Evolutionary conservation across 1,284 basidiomycete species (phyloP), one percentile per base, ranked within the genome.

Genomic region (Athelia psychrophila): DNA sequence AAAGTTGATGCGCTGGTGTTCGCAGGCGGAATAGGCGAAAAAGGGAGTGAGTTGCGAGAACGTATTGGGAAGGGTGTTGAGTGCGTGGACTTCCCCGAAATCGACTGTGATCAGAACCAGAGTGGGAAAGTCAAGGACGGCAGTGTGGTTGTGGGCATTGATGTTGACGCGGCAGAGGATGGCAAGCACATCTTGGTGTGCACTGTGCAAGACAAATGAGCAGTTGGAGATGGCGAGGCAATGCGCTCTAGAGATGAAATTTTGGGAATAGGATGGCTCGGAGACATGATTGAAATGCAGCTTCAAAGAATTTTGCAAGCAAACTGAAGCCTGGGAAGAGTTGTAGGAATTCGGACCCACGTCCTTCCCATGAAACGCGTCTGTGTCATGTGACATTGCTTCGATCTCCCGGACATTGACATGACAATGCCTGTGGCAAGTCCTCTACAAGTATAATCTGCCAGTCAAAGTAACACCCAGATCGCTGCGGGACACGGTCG

Each of bases 21-120:
- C 64, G 79, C 89, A 0, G 93, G 92, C 3, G 92, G 92, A 0
- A 91, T 95, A 50, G 93, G 93, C 0, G 93, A 95, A 70, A 76
- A 77, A 58, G 81, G 84, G 48, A 72, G 69, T 5, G 73, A 80
- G 55, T 66, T 95, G 52, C 71, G 93, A 38, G 64, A 70, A 44
- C 80, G 81, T 24, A 75, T 94, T 12, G 73, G 69, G 2, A 64
- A 75, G 32, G 72, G 76, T 44, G 72, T 87, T 19, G 58, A 51
- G 20, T 89, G 82, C 65, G 63, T 93, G 23, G 87, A 87, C 0
- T 87, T 86, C 48, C 62, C 64, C n/a, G 63, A 53, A n/a, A 75
- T 89, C 44, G 73, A 78, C 40, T 59, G 67, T 3, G 58, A 48
- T 18, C 68, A 63, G 57, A 83, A 84, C 52, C 53, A 51, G 8